Conservation (phyloP, 1,284 basidiomycete species). For the Hymenochaete sp. region DNA sequence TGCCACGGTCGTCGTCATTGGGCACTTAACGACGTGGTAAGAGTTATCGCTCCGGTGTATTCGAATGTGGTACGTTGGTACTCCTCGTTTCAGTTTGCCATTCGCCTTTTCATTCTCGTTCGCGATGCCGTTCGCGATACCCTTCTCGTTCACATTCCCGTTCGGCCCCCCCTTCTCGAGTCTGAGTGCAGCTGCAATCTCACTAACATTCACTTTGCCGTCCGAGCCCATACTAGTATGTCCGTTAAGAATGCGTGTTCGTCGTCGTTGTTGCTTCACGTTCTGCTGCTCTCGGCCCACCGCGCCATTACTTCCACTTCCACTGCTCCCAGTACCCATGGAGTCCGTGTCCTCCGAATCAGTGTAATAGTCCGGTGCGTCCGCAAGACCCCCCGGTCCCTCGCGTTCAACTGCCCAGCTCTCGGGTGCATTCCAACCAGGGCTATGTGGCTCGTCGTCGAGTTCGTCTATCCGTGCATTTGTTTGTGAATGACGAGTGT, state of each 20-base stretch:
- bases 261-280: conserved; percentile 17
- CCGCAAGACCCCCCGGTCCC: conserved; percentile 31
- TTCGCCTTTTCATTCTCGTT: too few species aligned
- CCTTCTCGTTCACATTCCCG: too few species aligned
- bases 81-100: conserved; percentile 8
- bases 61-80: conserved; percentile 44
- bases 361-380: conserved; percentile 34
- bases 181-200: too few species aligned
- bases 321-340: neutral
- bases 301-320: too few species aligned
- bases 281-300: conserved; percentile 11
- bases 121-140: too few species aligned
- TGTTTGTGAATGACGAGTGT: conserved; percentile 2
- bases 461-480: neutral
- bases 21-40: conserved; percentile 65
- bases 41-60: conserved; percentile 74
- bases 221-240: too few species aligned
- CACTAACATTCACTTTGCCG: too few species aligned
- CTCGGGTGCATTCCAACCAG: conserved; percentile 46
- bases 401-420: conserved; percentile 51
- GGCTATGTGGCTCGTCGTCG: conserved; percentile 23
- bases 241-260: too few species aligned
- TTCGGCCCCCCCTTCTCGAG: too few species aligned
- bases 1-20: conserved; percentile 59
- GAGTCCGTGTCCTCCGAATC: conserved; percentile 37